Conservation (phyloP, 1,284 basidiomycete species). For the Microbotryum silenes-acaulis region DNA sequence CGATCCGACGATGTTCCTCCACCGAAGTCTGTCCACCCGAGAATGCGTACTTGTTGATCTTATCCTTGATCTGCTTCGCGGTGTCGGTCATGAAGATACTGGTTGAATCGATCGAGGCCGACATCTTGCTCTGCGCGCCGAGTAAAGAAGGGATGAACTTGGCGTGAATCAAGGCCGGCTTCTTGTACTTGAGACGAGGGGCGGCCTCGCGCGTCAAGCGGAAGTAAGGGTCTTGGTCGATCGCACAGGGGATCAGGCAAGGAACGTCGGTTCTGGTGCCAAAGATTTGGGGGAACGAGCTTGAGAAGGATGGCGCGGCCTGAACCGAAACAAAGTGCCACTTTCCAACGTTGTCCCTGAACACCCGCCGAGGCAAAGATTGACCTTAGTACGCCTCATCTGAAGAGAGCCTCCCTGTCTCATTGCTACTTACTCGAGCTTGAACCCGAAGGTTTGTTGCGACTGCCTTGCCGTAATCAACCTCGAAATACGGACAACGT, state of each 20-base stretch:
- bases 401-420: too few relatives aligned
- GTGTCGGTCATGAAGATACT: slow-evolving; percentile 96
- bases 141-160: slow-evolving; percentile 99
- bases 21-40: slow-evolving; percentile 63
- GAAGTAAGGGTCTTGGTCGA: slow-evolving; percentile 87
- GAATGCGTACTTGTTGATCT: slow-evolving; percentile 67
- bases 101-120: slow-evolving; percentile 80
- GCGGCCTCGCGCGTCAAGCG: slow-evolving; percentile 94
- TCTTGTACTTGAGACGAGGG: slow-evolving; percentile 86
- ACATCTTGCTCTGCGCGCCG: slow-evolving; percentile 98
- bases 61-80: slow-evolving; percentile 90
- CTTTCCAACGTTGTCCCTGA: slow-evolving; percentile 96
- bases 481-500: slow-evolving; percentile 85
- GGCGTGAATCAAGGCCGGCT: slow-evolving; percentile 84
- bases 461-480: slow-evolving; percentile 90
- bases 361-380: too few relatives aligned
- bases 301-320: slow-evolving; percentile 93
- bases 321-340: slow-evolving; percentile 97
- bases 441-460: slow-evolving; percentile 93
- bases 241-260: slow-evolving; percentile 93
- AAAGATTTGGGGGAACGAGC: slow-evolving; percentile 98
- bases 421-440: slow-evolving; percentile 62
- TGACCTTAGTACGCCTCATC: too few relatives aligned
- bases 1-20: slow-evolving; percentile 80
- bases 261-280: slow-evolving; percentile 76